Evolutionary conservation across 2,329 filamentous ascomycete species (phyloP), one percentile per base, ranked within the genome.

Genomic region (Xylariaceae sp.): DNA sequence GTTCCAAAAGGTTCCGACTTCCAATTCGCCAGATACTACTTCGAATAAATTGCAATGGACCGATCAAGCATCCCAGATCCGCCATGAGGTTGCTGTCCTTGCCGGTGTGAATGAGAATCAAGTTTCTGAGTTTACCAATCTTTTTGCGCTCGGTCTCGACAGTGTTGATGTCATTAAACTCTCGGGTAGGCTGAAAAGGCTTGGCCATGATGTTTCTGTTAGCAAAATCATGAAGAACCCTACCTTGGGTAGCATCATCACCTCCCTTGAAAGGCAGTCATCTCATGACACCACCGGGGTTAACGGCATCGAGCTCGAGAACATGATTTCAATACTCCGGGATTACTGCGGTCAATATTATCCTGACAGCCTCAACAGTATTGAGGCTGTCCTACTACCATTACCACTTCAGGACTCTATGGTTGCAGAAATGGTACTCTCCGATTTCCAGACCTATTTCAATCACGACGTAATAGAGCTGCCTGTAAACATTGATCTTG

Each of bases 151-250:
- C 23, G 91, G 91, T 0, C 75, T 96, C 6, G 92, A 96, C 69
- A 95, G 91, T 58, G 94, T 96, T 47, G 91, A 96, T 64, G 79
- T 86, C 2, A 92, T 96, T 63, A 94, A 89, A 57, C 69, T 96
- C 0, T 85, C 87, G 0, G 83, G 88, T 0, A 77, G 82, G 42
- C 71, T 95, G 2, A 85, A 78, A 52, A 77, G 75, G 36, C 65
- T 67, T 4, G 77, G 75, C 0, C 68, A 93, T 17, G 61, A 68
- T 1, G 63, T 95, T 10, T 70, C 83, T 0, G 81, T 91, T n/a
- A 87, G 88, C 54, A 72, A 75, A n/a, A 83, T 96, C 19, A 85
- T 95, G 75, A 83, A 79, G 42, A 74, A 74, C 3, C 80, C 86
- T 41, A 88, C 79, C 0, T 83, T 95, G 27, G 63, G 73, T 1